These are phyloP conservation scores for Ajuga reptans DNA, from an alignment of 305 asterid species.

Conservation along the genomic window DNA sequence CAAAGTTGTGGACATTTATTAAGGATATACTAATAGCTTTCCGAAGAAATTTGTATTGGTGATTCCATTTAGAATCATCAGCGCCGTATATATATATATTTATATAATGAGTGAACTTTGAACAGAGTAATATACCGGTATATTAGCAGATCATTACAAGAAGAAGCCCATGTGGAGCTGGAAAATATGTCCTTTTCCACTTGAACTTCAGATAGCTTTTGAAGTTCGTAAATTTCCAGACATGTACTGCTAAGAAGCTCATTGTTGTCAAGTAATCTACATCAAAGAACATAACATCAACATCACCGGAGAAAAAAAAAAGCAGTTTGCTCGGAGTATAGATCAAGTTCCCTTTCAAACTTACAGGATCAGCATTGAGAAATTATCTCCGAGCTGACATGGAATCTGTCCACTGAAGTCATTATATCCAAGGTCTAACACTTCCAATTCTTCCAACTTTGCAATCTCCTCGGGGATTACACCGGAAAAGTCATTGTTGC, in stretches of 20 bases:
- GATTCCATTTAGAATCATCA: background rate
- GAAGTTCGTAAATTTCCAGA: constrained; percentile 36
- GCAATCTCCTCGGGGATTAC: constrained; percentile 51
- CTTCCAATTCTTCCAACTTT: constrained; percentile 43
- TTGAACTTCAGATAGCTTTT: constrained; percentile 41
- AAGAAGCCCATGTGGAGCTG: constrained; percentile 1
- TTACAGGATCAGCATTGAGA: constrained; percentile 40
- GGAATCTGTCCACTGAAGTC: constrained; percentile 61
- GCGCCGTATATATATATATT: background rate
- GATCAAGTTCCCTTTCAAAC: constrained; percentile 22
- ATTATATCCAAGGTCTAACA: constrained; percentile 69
- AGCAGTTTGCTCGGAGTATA: background rate
- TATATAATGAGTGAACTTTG: background rate
- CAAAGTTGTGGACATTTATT: background rate
- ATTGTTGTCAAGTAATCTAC: constrained; percentile 62
- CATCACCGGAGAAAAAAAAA: background rate
- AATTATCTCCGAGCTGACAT: constrained; percentile 32
- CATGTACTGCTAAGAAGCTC: constrained; percentile 29
- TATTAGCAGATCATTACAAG: constrained; percentile 12
- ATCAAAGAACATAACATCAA: constrained; percentile 9
- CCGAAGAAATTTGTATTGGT: background rate
- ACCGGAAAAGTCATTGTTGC: constrained; percentile 75
- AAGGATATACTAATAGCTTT: background rate
- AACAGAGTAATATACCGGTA: constrained; percentile 24
- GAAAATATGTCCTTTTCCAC: constrained; percentile 24